phyloP scores from a whole-genome alignment of 2,329 filamentous ascomycete species.

The Penicillium occitanis region DNA sequence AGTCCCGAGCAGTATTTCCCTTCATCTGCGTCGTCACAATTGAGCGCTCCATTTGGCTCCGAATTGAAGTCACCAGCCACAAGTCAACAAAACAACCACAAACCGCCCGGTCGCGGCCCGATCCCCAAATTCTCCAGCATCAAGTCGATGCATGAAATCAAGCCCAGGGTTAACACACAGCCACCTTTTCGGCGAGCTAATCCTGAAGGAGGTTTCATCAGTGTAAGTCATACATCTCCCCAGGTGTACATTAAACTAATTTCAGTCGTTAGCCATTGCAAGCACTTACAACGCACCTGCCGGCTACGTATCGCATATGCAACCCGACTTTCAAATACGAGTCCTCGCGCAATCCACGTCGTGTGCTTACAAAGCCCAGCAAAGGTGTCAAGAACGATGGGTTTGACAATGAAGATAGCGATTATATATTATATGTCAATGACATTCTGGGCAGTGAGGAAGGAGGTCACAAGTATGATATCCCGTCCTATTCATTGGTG shows the following conservation, averaged over 20 bases:
- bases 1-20: slow-evolving; percentile 69
- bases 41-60: slow-evolving; percentile 65
- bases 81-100: slow-evolving; percentile 50
- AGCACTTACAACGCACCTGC: slow-evolving; percentile 89
- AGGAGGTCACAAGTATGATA: slow-evolving; percentile 82
- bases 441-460: slow-evolving; percentile 98
- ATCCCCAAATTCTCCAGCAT: slow-evolving; percentile 88
- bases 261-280: slow-evolving; percentile 71
- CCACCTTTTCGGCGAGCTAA: slow-evolving; percentile 90
- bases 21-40: slow-evolving; percentile 66
- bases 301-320: slow-evolving; percentile 95
- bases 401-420: slow-evolving; percentile 98
- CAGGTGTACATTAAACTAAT: slow-evolving; percentile 23
- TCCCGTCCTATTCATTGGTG: not conserved
- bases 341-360: slow-evolving; percentile 89
- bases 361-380: slow-evolving; percentile 96
- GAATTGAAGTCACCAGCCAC: slow-evolving; percentile 52
- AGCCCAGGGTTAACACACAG: slow-evolving; percentile 80
- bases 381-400: slow-evolving; percentile 98
- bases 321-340: slow-evolving; percentile 99
- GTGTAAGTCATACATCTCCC: slow-evolving; percentile 58
- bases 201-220: slow-evolving; percentile 96
- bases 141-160: slow-evolving; percentile 69
- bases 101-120: slow-evolving; percentile 56
- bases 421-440: slow-evolving; percentile 99